Evolutionary conservation across 148 eudicot genomes (phyloP), one percentile per base, ranked within the genome.

Genomic region (Camellia lanceoleosa): DNA sequence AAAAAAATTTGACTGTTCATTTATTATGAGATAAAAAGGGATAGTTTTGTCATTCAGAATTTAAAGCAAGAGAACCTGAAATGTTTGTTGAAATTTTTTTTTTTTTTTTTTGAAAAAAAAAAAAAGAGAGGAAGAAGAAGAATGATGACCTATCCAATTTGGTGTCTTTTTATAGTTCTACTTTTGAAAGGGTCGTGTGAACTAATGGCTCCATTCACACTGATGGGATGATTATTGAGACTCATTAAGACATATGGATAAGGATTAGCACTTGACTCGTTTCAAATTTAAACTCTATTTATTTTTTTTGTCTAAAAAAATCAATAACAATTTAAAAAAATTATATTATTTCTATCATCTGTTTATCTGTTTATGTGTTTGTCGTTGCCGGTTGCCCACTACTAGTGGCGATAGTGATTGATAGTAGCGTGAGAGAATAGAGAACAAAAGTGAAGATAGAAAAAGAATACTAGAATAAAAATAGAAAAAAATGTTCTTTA

Each of bases 131-230:
- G 19, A 47, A 70, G 43, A 2, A 67, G 47, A 47, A 47, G 19
- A 47, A 70, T 14, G 19, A 38, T 70, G 38, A 54, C 38, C 47
- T 70, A 46, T 49, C 38, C n/a, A 70, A 70, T 70, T 13, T 70
- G 74, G 38, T 15, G 73, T 69, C 73, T 43, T 18, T 69, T 16
- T 44, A 1, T 42, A 5, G 46, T 18, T n/a, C 56, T 43, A 42
- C 51, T 43, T 68, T 43, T 68, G 41, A 5, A 5, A 42, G 2
- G 52, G 46, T 56, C 3, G 52, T 68, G 51, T 68, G 72, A 68
- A 68, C 72, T 5, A 68, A 68, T 18, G 64, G 64, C 23, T 60
- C 64, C 18, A 60, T 60, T 60, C 64, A 60, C 64, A 60, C 64
- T 49, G 52, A 56, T 3, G 3, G 3, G 13, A 56, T 60, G 68